These are phyloP conservation scores for Torulaspora franciscae DNA, from an alignment of 805 yeast species.

Conservation along the genomic window DNA sequence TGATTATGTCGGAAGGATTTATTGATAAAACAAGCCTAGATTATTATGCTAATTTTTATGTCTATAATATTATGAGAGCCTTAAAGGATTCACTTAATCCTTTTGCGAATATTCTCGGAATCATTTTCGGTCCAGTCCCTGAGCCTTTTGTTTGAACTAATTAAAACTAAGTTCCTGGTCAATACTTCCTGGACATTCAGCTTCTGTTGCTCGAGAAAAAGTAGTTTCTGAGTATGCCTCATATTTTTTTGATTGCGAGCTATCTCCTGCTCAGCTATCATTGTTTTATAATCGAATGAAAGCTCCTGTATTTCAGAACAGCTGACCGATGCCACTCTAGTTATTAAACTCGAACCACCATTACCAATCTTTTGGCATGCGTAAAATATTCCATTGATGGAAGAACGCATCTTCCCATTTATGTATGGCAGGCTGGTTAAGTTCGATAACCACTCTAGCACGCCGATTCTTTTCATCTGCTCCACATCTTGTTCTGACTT, in stretches of 20 bases:
- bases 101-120: slow-evolving; percentile 42
- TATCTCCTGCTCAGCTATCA: slow-evolving; percentile 7
- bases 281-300: slow-evolving; percentile 11
- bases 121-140: slow-evolving; percentile 59
- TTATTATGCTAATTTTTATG: neutral
- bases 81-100: slow-evolving; percentile 23
- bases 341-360: slow-evolving; percentile 54
- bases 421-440: slow-evolving; percentile 49
- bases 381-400: slow-evolving; percentile 42
- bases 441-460: slow-evolving; percentile 64
- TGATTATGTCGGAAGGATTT: slow-evolving; percentile 10
- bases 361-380: slow-evolving; percentile 49
- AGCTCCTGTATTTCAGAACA: slow-evolving; percentile 35
- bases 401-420: slow-evolving; percentile 38
- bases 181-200: slow-evolving; percentile 35
- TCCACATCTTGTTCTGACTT: slow-evolving; percentile 48
- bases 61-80: neutral
- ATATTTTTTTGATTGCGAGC: slow-evolving; percentile 16
- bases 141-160: slow-evolving; percentile 49
- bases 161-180: slow-evolving; percentile 27
- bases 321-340: slow-evolving; percentile 50
- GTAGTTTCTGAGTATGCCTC: slow-evolving; percentile 21
- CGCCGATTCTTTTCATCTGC: slow-evolving; percentile 47
- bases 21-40: neutral
- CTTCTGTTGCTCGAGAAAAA: slow-evolving; percentile 45